Conservation (phyloP, 1,139 yeast species). For the Casaregolazyma lundiana region DNA sequence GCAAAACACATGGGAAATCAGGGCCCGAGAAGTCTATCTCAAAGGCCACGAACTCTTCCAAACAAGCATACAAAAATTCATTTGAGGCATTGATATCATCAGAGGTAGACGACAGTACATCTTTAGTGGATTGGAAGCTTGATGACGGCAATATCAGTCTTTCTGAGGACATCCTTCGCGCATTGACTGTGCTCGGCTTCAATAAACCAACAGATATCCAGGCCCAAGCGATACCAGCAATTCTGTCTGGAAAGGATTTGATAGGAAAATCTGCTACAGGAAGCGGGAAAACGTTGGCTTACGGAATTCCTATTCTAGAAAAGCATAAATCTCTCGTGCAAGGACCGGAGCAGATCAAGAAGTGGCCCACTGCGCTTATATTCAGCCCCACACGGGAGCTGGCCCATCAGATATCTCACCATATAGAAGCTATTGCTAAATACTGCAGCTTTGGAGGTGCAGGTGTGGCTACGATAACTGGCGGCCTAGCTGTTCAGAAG, state of each 20-base stretch:
- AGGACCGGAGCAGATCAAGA: constrained; percentile 26
- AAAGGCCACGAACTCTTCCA: constrained; percentile 18
- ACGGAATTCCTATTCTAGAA: constrained; percentile 91
- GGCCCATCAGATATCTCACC: constrained; percentile 89
- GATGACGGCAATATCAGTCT: constrained; percentile 31
- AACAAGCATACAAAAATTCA: constrained; percentile 25
- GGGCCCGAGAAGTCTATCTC: constrained; percentile 12
- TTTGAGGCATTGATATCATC: constrained; percentile 21
- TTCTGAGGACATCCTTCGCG: constrained; percentile 53
- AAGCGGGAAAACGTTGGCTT: constrained; percentile 95
- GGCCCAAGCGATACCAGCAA: constrained; percentile 66
- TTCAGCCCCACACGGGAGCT: constrained; percentile 96
- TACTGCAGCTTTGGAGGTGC: constrained; percentile 48
- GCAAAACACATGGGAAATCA: constrained; percentile 9
- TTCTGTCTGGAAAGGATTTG: constrained; percentile 69
- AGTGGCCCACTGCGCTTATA: constrained; percentile 65
- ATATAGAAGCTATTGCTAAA: constrained; percentile 58
- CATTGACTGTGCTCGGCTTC: constrained; percentile 57
- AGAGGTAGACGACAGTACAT: constrained; percentile 14
- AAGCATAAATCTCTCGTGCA: constrained; percentile 29
- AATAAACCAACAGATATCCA: constrained; percentile 80
- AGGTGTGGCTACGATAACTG: constrained; percentile 78
- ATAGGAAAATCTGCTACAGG: constrained; percentile 98
- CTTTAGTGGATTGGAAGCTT: constrained; percentile 29
- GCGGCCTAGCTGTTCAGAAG: constrained; percentile 90